phyloP scores from a whole-genome alignment of 495 filamentous ascomycete genomes.

The Penicillium robsamsonii region DNA sequence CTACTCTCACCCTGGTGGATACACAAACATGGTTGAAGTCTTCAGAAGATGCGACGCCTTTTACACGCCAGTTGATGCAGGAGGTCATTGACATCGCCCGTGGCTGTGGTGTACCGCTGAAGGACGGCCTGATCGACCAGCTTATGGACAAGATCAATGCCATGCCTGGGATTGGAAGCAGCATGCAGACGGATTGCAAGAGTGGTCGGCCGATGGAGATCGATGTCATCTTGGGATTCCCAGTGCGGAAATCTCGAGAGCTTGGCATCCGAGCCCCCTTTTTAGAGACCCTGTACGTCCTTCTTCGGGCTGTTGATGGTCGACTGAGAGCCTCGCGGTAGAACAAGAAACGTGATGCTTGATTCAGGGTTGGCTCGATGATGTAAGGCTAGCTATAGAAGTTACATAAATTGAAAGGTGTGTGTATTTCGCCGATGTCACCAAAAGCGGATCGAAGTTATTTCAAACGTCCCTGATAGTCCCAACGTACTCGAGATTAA shows the following conservation, averaged over 20 bases:
- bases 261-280: constrained; percentile 46
- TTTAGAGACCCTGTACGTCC: constrained; percentile 46
- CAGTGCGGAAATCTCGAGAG: constrained; percentile 48
- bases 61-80: constrained; percentile 45
- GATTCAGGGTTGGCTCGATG: neutral
- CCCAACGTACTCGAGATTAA: neutral
- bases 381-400: neutral
- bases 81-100: constrained; percentile 51
- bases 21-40: constrained; percentile 48
- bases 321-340: constrained; percentile 22
- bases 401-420: neutral
- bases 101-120: constrained; percentile 40
- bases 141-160: constrained; percentile 43
- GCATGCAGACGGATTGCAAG: constrained; percentile 55
- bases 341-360: neutral
- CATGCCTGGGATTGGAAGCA: constrained; percentile 46
- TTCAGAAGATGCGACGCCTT: constrained; percentile 38
- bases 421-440: neutral
- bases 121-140: constrained; percentile 38
- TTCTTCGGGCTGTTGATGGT: constrained; percentile 26
- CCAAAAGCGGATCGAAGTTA: neutral
- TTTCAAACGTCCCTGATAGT: neutral
- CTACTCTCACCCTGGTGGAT: constrained; percentile 50
- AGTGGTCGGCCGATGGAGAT: constrained; percentile 52
- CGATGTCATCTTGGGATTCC: constrained; percentile 56